phyloP scores from a whole-genome alignment of 1,139 yeast species.

The Taiozyma onychis region DNA sequence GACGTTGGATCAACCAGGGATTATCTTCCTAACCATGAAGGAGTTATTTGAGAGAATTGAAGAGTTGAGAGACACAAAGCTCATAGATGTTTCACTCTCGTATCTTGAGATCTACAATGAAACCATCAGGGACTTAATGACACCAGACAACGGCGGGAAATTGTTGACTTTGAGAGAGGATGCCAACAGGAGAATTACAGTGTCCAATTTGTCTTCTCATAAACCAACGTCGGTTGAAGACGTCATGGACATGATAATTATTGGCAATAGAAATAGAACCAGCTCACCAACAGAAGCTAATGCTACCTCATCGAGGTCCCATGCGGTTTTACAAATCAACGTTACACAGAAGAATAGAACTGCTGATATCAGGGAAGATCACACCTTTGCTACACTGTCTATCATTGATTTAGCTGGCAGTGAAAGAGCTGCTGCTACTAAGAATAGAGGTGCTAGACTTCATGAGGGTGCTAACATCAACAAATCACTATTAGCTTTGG shows the following conservation, averaged over 20 bases:
- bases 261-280: slow-evolving; percentile 74
- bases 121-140: slow-evolving; percentile 70
- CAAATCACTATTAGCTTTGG: slow-evolving; percentile 79
- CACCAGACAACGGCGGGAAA: slow-evolving; percentile 41
- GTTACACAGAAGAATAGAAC: slow-evolving; percentile 58
- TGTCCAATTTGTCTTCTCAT: slow-evolving; percentile 67
- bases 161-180: slow-evolving; percentile 66
- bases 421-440: slow-evolving; percentile 88
- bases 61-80: slow-evolving; percentile 45
- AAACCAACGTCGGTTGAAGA: slow-evolving; percentile 62
- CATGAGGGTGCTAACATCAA: slow-evolving; percentile 93
- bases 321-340: slow-evolving; percentile 83
- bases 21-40: slow-evolving; percentile 72
- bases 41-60: slow-evolving; percentile 65
- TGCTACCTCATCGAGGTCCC: slow-evolving; percentile 85
- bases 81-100: slow-evolving; percentile 58
- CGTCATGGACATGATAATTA: slow-evolving; percentile 71
- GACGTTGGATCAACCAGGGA: slow-evolving; percentile 66
- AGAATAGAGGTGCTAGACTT: slow-evolving; percentile 71
- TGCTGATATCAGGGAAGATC: slow-evolving; percentile 60
- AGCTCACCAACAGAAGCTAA: slow-evolving; percentile 89
- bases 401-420: slow-evolving; percentile 93
- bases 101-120: slow-evolving; percentile 90
- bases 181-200: slow-evolving; percentile 58
- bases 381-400: slow-evolving; percentile 72